Base-by-base conservation (phyloP, 2,329 filamentous ascomycete species). In the Aspergillus awamori region DNA sequence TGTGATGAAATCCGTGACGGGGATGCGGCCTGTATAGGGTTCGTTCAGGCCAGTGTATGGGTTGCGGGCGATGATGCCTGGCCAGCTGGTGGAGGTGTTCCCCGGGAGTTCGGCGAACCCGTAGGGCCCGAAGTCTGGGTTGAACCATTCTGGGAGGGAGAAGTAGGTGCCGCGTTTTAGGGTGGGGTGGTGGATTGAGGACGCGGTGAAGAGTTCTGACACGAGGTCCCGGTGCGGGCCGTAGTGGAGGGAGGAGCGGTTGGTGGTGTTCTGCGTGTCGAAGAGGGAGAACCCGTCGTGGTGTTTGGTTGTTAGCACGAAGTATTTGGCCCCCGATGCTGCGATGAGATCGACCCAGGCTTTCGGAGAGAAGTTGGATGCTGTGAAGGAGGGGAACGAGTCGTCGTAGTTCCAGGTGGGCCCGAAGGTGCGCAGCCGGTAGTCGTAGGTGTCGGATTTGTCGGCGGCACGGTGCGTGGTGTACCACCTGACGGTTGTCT, bases 361-460 rank as follows among this genome's bases (percentile, higher is more conserved):
- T 57, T 82, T 84, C 0, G 85, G 78, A 63, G 84, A 76, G 64
- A 77, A 87, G 1, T 69, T 68, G 0, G 76, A 73, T 0, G 82
- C 82, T 0, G 82, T 86, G 71, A 86, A 87, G 60, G 83, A 76
- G 3, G 74, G 70, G 65, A 86, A 82, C 56, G 82, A 83, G 68
- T 87, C 83, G 63, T 87, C 84, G 66, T 87, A 87, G 11, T 78
- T 78, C 65, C 82, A 76, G 28, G 84, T 68, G 0, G 77, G 77
- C 0, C 84, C 84, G 63, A 83, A 86, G 0, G 78, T 84, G 11
- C 77, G 72, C 0, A 85, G 74, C 10, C 83, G 78, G 64, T 87
- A 82, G 33, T 82, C 74, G 62, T 82, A 84, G 26, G 80, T 72
- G 2, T 76, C 69, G 11, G 65, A 77, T 47, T 76, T 72, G 3